These are phyloP conservation scores for Corylus heterophylla DNA, from an alignment of 306 rosid species.

Conservation along the genomic window DNA sequence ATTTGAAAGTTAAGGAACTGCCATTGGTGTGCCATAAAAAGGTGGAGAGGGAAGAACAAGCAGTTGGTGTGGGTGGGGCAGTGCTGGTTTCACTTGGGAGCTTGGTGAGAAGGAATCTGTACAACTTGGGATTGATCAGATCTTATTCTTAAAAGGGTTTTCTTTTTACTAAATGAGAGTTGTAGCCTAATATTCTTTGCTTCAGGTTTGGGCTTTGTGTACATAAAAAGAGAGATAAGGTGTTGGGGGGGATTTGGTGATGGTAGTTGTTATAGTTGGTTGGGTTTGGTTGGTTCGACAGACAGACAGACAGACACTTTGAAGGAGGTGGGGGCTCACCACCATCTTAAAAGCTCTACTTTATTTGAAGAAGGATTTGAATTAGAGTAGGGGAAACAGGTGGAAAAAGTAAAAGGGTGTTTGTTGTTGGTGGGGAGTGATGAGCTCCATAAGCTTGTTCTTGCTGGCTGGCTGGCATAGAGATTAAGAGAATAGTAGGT, in stretches of 20 bases:
- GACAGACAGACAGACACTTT: slow-evolving; percentile 23
- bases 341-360: slow-evolving; percentile 36
- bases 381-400: slow-evolving; percentile 7
- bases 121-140: slow-evolving; percentile 77
- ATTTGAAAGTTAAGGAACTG: slow-evolving; percentile 74
- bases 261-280: slow-evolving; percentile 43
- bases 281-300: slow-evolving; percentile 64
- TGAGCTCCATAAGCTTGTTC: slow-evolving; percentile 13
- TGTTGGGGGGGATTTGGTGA: slow-evolving; percentile 47
- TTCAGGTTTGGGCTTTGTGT: slow-evolving; percentile 55
- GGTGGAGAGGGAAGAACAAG: slow-evolving; percentile 54
- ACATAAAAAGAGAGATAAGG: slow-evolving; percentile 41
- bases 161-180: slow-evolving; percentile 9
- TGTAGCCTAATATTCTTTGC: slow-evolving; percentile 69
- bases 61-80: slow-evolving; percentile 82
- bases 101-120: slow-evolving; percentile 82
- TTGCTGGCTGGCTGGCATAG: no score
- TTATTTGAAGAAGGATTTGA: slow-evolving; percentile 36
- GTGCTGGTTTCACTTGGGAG: slow-evolving; percentile 82
- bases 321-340: slow-evolving; percentile 23
- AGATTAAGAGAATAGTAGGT: slow-evolving; percentile 33
- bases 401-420: slow-evolving; percentile 21
- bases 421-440: slow-evolving; percentile 16
- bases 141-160: slow-evolving; percentile 57
- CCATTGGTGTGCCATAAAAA: slow-evolving; percentile 48